Evolutionary conservation across 148 eudicot species (phyloP), one percentile per base, ranked within the genome.

Genomic region (Rhododendron mucronatum): DNA sequence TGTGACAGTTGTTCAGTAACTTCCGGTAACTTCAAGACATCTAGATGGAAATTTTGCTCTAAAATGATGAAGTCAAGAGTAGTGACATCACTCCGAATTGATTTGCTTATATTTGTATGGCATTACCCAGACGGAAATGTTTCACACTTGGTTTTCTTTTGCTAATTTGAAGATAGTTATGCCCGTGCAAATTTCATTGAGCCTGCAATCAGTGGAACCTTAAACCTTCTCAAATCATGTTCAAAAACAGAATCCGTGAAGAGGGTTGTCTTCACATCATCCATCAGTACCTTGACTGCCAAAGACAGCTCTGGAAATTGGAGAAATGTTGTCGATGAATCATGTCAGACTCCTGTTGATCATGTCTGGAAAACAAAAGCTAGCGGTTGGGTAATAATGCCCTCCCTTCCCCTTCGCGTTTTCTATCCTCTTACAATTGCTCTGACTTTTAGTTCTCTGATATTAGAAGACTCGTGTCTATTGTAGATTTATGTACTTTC

Each of bases 231-330:
- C 26, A 94, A 85, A 85, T 57, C 96, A 39, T 95, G 98, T 88
- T 69, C 76, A 78, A 92, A 86, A 82, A 78, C 94, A 7, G 67
- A 78, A 33, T 86, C 93, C 9, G 96, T 90, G 39, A 94, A 87
- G 84, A 89, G 91, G 55, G 94, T 95, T 41, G 91, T 94, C 81
- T 90, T 94, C 77, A 95, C 98, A 82, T 95, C 98, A 41, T 95
- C 98, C 47, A 93, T 93, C 33, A 95, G 96, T 83, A 95, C 96
- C 26, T 89, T 95, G 69, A 94, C 94, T 30, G 93, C 93, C 65
- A 91, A 90, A 81, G 93, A 91, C 74, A 76, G 39, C 45, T 67
- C 88, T 7, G 94, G 93, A 50, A 89, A 85, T 48, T 94, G 96
- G 96, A 81, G 83, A 78, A 80, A 85, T 0, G 33, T 90, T 9